Percentiles rank a stretch among this genome's conserved stretches.
phyloP scores from a whole-genome alignment of 2,329 filamentous ascomycete genomes.

The Juglanconis oblonga region DNA sequence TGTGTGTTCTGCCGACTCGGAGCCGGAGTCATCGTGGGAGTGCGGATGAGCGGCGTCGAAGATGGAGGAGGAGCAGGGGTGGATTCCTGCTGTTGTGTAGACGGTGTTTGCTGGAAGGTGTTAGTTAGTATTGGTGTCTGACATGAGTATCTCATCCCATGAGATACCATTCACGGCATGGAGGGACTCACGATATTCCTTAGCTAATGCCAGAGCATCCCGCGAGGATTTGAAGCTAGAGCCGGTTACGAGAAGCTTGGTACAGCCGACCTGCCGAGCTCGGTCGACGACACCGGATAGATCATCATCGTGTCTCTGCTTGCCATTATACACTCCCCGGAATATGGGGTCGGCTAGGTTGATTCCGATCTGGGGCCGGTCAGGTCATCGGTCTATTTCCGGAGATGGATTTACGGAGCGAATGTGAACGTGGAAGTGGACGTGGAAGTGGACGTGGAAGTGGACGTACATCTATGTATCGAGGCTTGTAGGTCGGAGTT shows the following conservation, averaged over 20 bases:
- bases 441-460: too few species aligned
- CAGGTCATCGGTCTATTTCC: conserved; percentile 5
- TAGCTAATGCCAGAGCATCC: conserved; percentile 70
- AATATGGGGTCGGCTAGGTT: conserved; percentile 94
- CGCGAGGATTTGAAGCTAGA: conserved; percentile 78
- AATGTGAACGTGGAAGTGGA: too few species aligned
- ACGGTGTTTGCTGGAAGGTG: conserved; percentile 65
- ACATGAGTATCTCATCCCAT: not conserved
- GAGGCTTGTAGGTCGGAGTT: conserved; percentile 38
- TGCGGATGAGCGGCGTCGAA: conserved; percentile 59
- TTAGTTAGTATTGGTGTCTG: conserved; percentile 1
- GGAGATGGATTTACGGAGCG: conserved; percentile 5
- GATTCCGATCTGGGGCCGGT: conserved; percentile 69
- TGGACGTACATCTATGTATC: conserved; percentile 61
- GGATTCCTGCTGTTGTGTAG: conserved; percentile 89
- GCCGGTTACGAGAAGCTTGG: conserved; percentile 90
- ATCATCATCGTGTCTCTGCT: conserved; percentile 70
- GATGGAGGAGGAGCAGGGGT: conserved; percentile 81
- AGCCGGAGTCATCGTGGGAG: conserved; percentile 41
- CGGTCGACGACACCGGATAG: conserved; percentile 74
- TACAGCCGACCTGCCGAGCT: conserved; percentile 74
- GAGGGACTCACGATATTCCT: conserved; percentile 64
- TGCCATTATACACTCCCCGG: conserved; percentile 78
- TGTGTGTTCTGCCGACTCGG: conserved; percentile 38
- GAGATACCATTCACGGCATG: conserved; percentile 7